These are phyloP conservation scores for Scheffersomyces stipitis DNA, from an alignment of 805 yeast genomes.

Conservation along the genomic window DNA sequence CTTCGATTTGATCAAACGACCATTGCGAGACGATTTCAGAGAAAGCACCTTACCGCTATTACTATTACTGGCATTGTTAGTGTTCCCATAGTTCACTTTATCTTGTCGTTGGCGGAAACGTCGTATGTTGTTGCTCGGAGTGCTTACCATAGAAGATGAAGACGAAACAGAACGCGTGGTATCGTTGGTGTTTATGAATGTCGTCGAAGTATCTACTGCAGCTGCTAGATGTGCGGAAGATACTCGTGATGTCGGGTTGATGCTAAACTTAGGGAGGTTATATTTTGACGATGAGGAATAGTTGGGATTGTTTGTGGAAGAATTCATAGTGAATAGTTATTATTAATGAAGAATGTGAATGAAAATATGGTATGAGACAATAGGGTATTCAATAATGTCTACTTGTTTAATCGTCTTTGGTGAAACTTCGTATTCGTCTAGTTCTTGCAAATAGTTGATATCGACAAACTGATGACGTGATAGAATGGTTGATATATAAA, in stretches of 20 bases:
- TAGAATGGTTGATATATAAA: too few species aligned
- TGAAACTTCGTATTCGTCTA: too few species aligned
- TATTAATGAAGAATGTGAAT: too few species aligned
- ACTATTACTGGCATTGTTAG: not conserved
- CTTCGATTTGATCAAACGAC: constrained; percentile 33
- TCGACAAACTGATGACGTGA: too few species aligned
- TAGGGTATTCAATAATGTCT: too few species aligned
- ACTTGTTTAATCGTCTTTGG: too few species aligned
- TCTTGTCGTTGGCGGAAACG: constrained; percentile 28
- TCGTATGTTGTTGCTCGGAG: constrained; percentile 42
- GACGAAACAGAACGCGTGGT: constrained; percentile 37
- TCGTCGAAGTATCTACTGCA: constrained; percentile 12
- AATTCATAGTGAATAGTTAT: too few species aligned
- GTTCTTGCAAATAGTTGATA: too few species aligned
- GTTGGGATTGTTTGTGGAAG: not conserved
- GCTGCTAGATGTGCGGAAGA: constrained; percentile 13
- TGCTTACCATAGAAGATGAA: constrained; percentile 38
- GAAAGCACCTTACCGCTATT: constrained; percentile 6
- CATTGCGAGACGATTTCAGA: constrained; percentile 21
- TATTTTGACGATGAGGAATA: constrained; percentile 7
- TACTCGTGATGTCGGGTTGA: constrained; percentile 10
- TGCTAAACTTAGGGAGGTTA: constrained; percentile 11
- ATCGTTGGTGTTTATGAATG: constrained; percentile 12
- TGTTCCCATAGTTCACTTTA: not conserved
- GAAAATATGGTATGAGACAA: too few species aligned